A percentile compares a stretch with the other conserved stretches of the same genome.
These are phyloP conservation scores for Schizosaccharomyces octosporus DNA, from an alignment of 805 yeast species.

Conservation along the genomic window DNA sequence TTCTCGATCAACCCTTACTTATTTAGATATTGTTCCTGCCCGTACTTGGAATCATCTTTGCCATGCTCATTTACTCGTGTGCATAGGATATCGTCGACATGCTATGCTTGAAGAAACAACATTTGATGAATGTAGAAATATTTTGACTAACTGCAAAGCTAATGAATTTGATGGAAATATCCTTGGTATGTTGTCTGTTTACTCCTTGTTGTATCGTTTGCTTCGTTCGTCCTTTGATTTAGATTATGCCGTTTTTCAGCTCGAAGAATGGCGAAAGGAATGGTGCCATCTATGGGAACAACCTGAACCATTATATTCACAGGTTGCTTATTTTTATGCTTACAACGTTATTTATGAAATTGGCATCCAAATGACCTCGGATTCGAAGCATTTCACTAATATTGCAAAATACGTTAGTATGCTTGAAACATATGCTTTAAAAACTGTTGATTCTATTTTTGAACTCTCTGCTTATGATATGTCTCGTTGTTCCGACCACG, in stretches of 20 bases:
- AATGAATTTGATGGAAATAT: neutral
- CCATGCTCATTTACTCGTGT: neutral
- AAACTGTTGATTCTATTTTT: neutral
- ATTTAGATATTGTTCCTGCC: neutral
- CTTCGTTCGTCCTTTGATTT: neutral
- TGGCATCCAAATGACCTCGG: neutral
- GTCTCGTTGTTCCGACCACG: constrained; percentile 1
- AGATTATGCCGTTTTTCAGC: neutral
- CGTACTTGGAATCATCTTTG: neutral
- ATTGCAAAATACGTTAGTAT: neutral
- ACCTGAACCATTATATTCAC: neutral
- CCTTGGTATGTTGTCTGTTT: neutral
- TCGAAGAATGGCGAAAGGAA: neutral
- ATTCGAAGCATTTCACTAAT: neutral
- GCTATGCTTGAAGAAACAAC: neutral
- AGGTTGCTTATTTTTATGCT: neutral
- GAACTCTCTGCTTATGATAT: neutral
- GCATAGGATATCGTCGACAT: neutral
- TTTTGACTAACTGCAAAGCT: neutral
- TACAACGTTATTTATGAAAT: neutral
- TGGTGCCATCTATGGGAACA: neutral
- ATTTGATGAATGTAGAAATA: neutral
- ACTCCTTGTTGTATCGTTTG: neutral
- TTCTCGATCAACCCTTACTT: neutral
- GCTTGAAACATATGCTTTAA: neutral